Evolutionary conservation across 2,329 filamentous ascomycete species (phyloP), one percentile per base, ranked within the genome.

Genomic region (Verticillium dahliae): DNA sequence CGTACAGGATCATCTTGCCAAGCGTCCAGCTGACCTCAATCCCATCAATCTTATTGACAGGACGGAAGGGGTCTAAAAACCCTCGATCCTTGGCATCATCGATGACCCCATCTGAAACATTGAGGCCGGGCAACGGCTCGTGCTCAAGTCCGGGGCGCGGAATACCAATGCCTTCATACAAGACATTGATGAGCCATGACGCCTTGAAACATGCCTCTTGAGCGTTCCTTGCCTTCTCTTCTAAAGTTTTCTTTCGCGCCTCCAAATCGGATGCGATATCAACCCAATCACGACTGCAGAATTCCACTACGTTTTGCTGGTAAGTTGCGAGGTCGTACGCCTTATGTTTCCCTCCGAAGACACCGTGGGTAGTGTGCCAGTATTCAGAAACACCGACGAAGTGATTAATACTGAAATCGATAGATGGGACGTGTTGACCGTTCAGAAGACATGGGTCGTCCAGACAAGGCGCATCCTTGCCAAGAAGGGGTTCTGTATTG

Each of bases 331-430:
- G 91, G 70, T 98, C 92, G 73, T 98, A 99, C 0, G 90, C 86
- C 67, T 91, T 89, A 67, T 90, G 89, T 64, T 85, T 83, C 65
- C 91, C 87, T 4, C 86, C 87, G 68, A 99, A 98, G 1, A 98
- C 89, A 60, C 95, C 92, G 69, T 99, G 95, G 0, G 95, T 99
- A 0, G 94, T 96, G 74, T 99, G 95, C 94, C 95, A 99, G 75
- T 96, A 99, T 72, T 99, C 95, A 1, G 94, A 98, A 3, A 99
- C 94, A 11, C 95, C 95, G 34, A 99, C 89, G 70, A 99, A 99
- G 73, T 97, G 96, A 69, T 99, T 99, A 39, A 98, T 88, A 65
- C 95, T 89, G 70, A 98, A 99, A 72, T 99, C 95, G 66, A 99
- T 97, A 3, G 92, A 91, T 1, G 95, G 95, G 1, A 95, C 92